Evolutionary conservation across 306 rosid genomes (phyloP), one percentile per base, ranked within the genome.

Genomic region (Abrus precatorius): DNA sequence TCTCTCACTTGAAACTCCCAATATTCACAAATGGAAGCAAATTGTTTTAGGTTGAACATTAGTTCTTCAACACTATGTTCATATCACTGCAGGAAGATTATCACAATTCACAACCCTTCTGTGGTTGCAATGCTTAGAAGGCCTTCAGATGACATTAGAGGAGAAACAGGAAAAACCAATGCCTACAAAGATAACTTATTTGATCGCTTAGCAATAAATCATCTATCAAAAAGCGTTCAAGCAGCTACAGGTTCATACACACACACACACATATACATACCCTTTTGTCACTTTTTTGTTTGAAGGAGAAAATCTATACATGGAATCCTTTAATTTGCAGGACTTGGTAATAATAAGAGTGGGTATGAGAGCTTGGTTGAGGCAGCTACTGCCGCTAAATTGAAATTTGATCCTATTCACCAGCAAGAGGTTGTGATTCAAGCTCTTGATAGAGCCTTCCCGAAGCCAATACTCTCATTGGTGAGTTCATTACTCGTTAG

Each of bases 301-400:
- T 66, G 5, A 12, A 48, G 41, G 49, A 53, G 32, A 82, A 71
- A 61, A 5, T 55, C 20, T 13, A 3, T 68, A 20, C 6, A 1
- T 41, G 2, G 14, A 29, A 33, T 50, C 12, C 13, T 44, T 3
- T 60, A 27, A 67, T 76, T 52, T 76, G 80, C 83, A 93, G 99
- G 99, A 78, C n/a, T 89, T 13, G 52, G 68, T 48, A 93, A 87
- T 80, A 76, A 57, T 9, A 93, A 86, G 89, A 89, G 89, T 40
- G 99, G 99, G 2, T 96, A 86, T 43, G 88, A 86, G 41, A 88
- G 98, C 88, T 78, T 96, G 68, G 91, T 89, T 43, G 98, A 93
- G 68, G 98, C 95, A 80, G 89, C 98, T 54, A 82, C 66, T 11
- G 80, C 70, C 81, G 87, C 86, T 14, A 86, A 89, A 7, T 67